phyloP scores from a whole-genome alignment of 2,329 filamentous ascomycete genomes.

The Botryotinia convoluta region DNA sequence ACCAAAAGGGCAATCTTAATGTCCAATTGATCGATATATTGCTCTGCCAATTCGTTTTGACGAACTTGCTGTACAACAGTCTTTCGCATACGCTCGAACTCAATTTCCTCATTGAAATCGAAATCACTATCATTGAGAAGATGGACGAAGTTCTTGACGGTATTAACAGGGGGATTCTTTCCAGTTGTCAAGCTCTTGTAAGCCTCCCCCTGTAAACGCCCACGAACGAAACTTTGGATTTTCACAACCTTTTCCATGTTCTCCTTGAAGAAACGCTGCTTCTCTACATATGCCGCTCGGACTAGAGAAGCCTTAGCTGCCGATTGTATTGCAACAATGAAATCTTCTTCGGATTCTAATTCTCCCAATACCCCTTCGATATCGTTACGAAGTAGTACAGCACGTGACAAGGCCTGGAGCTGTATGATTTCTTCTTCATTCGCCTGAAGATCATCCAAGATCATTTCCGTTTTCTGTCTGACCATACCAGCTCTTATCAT shows the following conservation, averaged over 20 bases:
- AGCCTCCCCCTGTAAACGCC: conserved; percentile 92
- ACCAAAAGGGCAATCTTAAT: conserved; percentile 98
- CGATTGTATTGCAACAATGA: conserved; percentile 71
- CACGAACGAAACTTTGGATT: conserved; percentile 93
- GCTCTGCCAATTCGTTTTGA: conserved; percentile 94
- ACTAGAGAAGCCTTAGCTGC: conserved; percentile 71
- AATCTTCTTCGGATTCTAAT: conserved; percentile 80
- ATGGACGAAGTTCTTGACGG: conserved; percentile 97
- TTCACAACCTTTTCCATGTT: conserved; percentile 99
- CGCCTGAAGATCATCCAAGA: conserved; percentile 68
- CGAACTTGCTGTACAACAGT: conserved; percentile 96
- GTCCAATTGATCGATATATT: conserved; percentile 97
- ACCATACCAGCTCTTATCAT: conserved; percentile 62
- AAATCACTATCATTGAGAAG: conserved; percentile 97
- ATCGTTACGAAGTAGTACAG: conserved; percentile 72
- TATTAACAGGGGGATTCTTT: conserved; percentile 94
- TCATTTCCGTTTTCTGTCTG: conserved; percentile 57
- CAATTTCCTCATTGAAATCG: conserved; percentile 97
- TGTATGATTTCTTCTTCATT: conserved; percentile 64
- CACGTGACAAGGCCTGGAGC: conserved; percentile 74
- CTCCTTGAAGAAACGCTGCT: conserved; percentile 83
- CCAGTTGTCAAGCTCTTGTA: conserved; percentile 96
- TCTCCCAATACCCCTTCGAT: conserved; percentile 73
- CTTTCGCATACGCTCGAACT: conserved; percentile 92
- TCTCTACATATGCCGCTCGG: conserved; percentile 73